Evolutionary conservation across 495 filamentous ascomycete species (phyloP).

Genomic region (Daldinia childiae): DNA sequence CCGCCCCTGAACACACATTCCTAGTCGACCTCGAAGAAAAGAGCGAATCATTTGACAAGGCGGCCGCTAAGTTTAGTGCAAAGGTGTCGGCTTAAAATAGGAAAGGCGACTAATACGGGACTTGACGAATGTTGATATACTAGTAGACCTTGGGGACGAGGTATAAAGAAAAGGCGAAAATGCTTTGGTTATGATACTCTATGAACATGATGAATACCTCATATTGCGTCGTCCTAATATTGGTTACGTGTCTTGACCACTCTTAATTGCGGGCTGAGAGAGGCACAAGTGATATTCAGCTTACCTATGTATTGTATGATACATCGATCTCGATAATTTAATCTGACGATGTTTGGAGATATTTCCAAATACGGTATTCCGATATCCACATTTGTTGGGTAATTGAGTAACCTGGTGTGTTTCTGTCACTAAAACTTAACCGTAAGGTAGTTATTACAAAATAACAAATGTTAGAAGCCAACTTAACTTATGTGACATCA

Average conservation of each 20-base stretch:
- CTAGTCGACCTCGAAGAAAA: slow-evolving; percentile 78
- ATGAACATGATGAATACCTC: slow-evolving; percentile 30
- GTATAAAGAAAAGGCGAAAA: slow-evolving; percentile 14
- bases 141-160: slow-evolving; percentile 23
- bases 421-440: too few relatives aligned
- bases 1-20: slow-evolving; percentile 69
- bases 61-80: slow-evolving; percentile 78
- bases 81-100: slow-evolving; percentile 68
- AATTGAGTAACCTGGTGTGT: background rate
- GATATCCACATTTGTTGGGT: background rate
- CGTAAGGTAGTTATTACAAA: background rate
- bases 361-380: background rate
- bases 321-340: background rate
- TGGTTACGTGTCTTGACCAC: background rate
- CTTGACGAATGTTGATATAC: slow-evolving; percentile 19
- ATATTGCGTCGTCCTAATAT: background rate
- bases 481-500: slow-evolving; percentile 32
- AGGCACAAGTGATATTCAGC: background rate
- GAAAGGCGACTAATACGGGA: background rate
- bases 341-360: background rate
- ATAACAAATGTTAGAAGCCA: background rate
- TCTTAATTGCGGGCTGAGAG: background rate
- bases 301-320: background rate
- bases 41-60: slow-evolving; percentile 79
- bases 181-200: slow-evolving; percentile 26